Evolutionary conservation across 1,139 yeast genomes (phyloP).

Genomic region (Geotrichum cucujoidarum): DNA sequence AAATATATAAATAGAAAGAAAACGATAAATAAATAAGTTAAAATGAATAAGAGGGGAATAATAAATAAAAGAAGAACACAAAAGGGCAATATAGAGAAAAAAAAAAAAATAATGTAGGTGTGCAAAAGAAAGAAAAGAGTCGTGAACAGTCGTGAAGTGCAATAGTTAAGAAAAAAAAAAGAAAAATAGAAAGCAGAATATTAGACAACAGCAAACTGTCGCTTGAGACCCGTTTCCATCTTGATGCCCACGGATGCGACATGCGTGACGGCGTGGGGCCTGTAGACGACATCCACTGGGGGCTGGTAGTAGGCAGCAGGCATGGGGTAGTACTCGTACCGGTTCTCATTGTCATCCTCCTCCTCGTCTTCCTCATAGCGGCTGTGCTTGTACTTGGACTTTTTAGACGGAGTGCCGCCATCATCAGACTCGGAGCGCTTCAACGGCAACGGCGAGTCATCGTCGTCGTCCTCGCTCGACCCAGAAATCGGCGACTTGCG

Average conservation of each 20-base stretch:
- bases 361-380: conserved; percentile 17
- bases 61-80: not conserved
- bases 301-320: conserved; percentile 54
- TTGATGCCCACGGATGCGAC: not conserved
- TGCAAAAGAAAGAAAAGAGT: no score
- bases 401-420: conserved; percentile 4
- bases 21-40: not conserved
- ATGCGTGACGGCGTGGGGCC: conserved; percentile 58
- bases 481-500: conserved; percentile 1
- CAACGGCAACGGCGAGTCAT: not conserved
- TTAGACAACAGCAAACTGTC: conserved; percentile 20
- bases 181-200: not conserved
- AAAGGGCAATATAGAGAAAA: not conserved
- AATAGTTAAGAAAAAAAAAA: not conserved
- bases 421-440: conserved; percentile 13
- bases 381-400: conserved; percentile 8
- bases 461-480: conserved; percentile 13
- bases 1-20: not conserved
- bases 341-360: no score
- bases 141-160: no score
- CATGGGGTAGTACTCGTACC: conserved; percentile 53
- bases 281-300: conserved; percentile 55
- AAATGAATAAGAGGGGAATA: not conserved
- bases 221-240: conserved; percentile 3
- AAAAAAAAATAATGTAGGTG: not conserved